Conservation (phyloP, 345 rosid genomes). For the Ricinus communis region DNA sequence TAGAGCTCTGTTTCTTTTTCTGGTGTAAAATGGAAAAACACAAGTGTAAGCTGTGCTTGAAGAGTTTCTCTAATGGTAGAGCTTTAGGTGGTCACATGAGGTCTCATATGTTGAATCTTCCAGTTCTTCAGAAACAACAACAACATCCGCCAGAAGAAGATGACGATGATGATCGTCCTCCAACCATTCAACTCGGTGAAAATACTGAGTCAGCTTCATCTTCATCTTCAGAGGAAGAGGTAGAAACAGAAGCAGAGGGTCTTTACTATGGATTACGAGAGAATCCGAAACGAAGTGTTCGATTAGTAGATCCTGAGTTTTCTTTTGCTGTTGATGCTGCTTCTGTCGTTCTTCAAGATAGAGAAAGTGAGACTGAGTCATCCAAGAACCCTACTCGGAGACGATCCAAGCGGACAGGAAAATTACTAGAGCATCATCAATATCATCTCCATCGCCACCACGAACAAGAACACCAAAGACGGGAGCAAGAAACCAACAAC, state of each 20-base stretch:
- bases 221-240: conserved; percentile 47
- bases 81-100: conserved; percentile 86
- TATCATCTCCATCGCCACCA: conserved; percentile 15
- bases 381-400: conserved; percentile 60
- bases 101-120: conserved; percentile 69
- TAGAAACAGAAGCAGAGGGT: conserved; percentile 36
- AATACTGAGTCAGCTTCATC: conserved; percentile 47
- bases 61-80: conserved; percentile 65
- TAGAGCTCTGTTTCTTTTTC: conserved; percentile 27
- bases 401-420: conserved; percentile 62
- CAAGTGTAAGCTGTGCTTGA: conserved; percentile 70
- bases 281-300: conserved; percentile 51
- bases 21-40: conserved; percentile 56
- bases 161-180: conserved; percentile 9
- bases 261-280: conserved; percentile 47
- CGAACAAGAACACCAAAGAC: conserved; percentile 22
- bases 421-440: conserved; percentile 26
- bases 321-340: conserved; percentile 43
- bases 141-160: no score
- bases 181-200: conserved; percentile 38
- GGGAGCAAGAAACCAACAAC: conserved; percentile 24
- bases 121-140: conserved; percentile 37
- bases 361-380: conserved; percentile 83
- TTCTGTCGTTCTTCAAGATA: conserved; percentile 58
- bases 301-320: conserved; percentile 68